phyloP scores from a whole-genome alignment of 495 filamentous ascomycete genomes.

The Penicillium simplicissimum region DNA sequence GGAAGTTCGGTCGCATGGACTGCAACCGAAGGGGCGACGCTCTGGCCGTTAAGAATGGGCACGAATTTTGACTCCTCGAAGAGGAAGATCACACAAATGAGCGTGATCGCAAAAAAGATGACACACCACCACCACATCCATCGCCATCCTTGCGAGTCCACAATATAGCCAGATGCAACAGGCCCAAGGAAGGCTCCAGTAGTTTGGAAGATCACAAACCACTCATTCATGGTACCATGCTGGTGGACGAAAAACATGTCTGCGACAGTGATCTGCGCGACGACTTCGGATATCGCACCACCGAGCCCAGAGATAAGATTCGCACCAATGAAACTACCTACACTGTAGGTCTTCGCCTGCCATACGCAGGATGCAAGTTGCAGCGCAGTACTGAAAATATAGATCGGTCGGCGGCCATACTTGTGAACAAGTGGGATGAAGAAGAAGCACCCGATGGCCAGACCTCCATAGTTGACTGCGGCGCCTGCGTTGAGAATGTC shows the following conservation, averaged over 20 bases:
- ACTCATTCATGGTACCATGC: slow-evolving; percentile 40
- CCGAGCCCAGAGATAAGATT: slow-evolving; percentile 38
- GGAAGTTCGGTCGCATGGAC: neutral
- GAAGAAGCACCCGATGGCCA: slow-evolving; percentile 44
- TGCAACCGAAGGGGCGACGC: neutral
- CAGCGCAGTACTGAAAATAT: slow-evolving; percentile 37
- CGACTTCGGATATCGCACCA: slow-evolving; percentile 43
- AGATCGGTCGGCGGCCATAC: slow-evolving; percentile 47
- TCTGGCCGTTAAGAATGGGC: slow-evolving; percentile 15
- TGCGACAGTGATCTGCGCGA: slow-evolving; percentile 49
- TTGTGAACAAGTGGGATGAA: slow-evolving; percentile 49
- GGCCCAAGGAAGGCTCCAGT: slow-evolving; percentile 41
- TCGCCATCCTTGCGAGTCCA: slow-evolving; percentile 46
- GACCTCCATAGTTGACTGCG: slow-evolving; percentile 37
- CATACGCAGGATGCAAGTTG: slow-evolving; percentile 42
- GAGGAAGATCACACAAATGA: slow-evolving; percentile 40
- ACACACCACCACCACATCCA: slow-evolving; percentile 56
- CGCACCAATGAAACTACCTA: slow-evolving; percentile 33
- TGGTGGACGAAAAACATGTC: slow-evolving; percentile 54
- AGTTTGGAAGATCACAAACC: slow-evolving; percentile 37
- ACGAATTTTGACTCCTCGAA: slow-evolving; percentile 48
- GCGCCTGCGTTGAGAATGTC: slow-evolving; percentile 39
- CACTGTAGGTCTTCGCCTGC: slow-evolving; percentile 35
- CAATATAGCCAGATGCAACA: slow-evolving; percentile 48
- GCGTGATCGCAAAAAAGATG: slow-evolving; percentile 43